Evolutionary conservation across 163 green algal species (phyloP).

Genomic region (Coccomyxa subellipsoidea): DNA sequence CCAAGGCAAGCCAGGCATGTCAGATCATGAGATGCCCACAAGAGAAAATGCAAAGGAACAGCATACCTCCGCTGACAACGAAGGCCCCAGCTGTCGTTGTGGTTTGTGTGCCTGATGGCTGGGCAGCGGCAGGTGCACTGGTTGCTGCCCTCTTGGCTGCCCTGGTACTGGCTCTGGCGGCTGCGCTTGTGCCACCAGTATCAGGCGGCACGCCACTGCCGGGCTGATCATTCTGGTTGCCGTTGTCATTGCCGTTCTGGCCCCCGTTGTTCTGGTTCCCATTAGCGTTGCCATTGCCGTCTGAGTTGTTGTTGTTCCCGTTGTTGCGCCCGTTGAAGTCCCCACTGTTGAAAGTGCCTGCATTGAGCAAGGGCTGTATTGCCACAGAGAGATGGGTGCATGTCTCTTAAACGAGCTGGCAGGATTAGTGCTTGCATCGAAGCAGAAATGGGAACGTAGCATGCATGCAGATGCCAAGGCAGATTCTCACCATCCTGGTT

Average conservation of each 20-base stretch:
- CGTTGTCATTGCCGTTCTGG: constrained; percentile 1
- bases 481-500: constrained; percentile 1
- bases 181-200: background rate
- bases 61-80: background rate
- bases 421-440: too few species aligned
- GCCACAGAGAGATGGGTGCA: too few species aligned
- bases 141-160: background rate
- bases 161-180: background rate
- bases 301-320: background rate
- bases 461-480: too few species aligned
- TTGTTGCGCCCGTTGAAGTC: background rate
- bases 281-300: background rate
- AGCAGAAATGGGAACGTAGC: too few species aligned
- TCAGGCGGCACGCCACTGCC: background rate
- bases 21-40: too few species aligned
- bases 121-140: background rate
- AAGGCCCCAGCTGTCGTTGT: too few species aligned
- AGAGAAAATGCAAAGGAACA: too few species aligned
- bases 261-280: background rate
- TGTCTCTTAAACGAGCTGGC: too few species aligned
- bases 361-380: too few species aligned
- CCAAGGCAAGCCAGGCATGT: background rate
- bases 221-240: background rate
- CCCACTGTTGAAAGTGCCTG: background rate
- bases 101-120: background rate